phyloP scores from a whole-genome alignment of 805 yeast species.

The Diddensiella transvaalensis region DNA sequence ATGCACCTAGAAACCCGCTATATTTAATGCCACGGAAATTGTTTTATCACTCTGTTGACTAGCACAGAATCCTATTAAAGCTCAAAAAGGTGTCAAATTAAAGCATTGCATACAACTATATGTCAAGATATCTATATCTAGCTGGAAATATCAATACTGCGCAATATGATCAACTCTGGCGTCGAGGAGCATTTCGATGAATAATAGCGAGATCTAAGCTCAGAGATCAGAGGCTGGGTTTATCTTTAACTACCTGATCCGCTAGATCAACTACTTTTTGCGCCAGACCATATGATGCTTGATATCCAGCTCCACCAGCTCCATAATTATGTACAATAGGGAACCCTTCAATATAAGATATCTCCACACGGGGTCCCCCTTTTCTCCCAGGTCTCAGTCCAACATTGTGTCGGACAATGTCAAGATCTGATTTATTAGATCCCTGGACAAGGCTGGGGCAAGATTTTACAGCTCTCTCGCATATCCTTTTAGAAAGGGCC shows the following conservation, averaged over 20 bases:
- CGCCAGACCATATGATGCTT: slow-evolving; percentile 54
- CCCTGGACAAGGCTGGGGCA: slow-evolving; percentile 3
- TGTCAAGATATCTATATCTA: too few species aligned
- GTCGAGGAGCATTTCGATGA: too few species aligned
- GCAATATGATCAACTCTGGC: too few species aligned
- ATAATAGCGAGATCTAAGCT: too few species aligned
- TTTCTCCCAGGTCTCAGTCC: slow-evolving; percentile 13
- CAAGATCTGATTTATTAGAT: slow-evolving; percentile 15
- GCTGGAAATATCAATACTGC: too few species aligned
- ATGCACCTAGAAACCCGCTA: too few species aligned
- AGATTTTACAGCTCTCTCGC: background rate
- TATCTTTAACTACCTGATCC: background rate
- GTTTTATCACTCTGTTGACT: too few species aligned
- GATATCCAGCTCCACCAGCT: slow-evolving; percentile 62
- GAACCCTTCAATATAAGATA: background rate
- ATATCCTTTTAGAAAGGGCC: background rate
- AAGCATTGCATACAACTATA: too few species aligned
- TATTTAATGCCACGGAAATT: too few species aligned
- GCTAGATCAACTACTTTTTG: slow-evolving; percentile 34
- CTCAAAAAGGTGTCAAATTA: too few species aligned
- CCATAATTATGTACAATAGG: slow-evolving; percentile 61
- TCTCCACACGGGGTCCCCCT: slow-evolving; percentile 11
- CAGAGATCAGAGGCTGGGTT: too few species aligned
- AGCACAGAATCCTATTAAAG: too few species aligned
- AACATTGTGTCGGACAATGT: slow-evolving; percentile 14